Evolutionary conservation across 129 eudicot genomes (phyloP), one percentile per base, ranked within the genome.

Genomic region (Escallonia rubra): DNA sequence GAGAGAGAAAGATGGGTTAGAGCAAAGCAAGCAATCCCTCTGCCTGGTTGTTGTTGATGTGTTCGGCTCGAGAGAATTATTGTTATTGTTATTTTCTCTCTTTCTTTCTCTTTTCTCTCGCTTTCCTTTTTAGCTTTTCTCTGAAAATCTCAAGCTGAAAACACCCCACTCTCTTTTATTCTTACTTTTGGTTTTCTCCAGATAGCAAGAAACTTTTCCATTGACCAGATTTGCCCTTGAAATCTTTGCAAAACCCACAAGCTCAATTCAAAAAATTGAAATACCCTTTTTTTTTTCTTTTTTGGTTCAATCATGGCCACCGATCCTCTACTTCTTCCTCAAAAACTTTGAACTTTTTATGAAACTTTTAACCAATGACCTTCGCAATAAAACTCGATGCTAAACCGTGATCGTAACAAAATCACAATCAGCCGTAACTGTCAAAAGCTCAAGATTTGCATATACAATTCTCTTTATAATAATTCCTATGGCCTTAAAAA

Each of bases 1-100:
- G 65, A 48, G 43, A 15, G 59, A 43, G 69, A 79, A 61, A 71
- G 71, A 70, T 42, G 81, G 71, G 74, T 63, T 70, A 56, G 64
- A 59, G 13, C 65, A 77, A 72, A 65, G 76, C 73, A 80, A 72
- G 49, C 70, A 23, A 23, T 23, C 34, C 34, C 34, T 1, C 34
- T 23, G 34, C 63, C 78, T 66, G 76, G 78, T 77, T 70, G 72
- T 63, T 69, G 63, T 15, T 54, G 70, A 43, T 64, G 64, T 38
- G 49, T 8, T 59, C 43, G 43, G 59, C 58, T 63, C 40, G 67
- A 59, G 65, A 53, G 42, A 77, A 65, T 76, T 55, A 57, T 67
- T 59, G 47, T 43, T 45, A 2, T 41, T 63, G 43, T 60, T 70
- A 47, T 71, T 52, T n/a, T 60, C 63, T 8, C 45, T 65, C 43